Evolutionary conservation across 768 basidiomycete genomes (phyloP), one percentile per base, ranked within the genome.

Genomic region (Suillus occidentalis): DNA sequence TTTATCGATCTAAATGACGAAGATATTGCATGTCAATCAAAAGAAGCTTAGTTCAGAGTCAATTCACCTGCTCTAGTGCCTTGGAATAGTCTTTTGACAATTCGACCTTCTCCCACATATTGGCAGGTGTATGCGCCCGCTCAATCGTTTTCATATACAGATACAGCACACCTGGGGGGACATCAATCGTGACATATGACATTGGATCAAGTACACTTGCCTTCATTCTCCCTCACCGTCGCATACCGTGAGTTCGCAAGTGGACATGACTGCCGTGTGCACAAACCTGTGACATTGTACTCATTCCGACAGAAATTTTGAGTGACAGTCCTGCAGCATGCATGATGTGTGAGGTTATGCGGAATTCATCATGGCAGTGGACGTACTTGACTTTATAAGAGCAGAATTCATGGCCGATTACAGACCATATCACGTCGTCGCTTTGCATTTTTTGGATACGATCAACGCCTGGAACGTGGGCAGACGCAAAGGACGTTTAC

Each of bases 261-360:
- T 0, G 97, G 97, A 80, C 97, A 99, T 57, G 95, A 95, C 72
- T 96, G 94, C 63, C 96, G 83, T 73, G 87, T 94, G 78, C 97
- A 99, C 69, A 99, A 84, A 25, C 97, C 97, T 13, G 96, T 96
- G 34, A 98, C 90, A 77, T 99, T 99, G 83, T 97, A 98, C 80
- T 97, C 95, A 77, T 99, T 99, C 62, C 96, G 84, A 79, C 97
- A 99, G 80, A 99, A 99, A 75, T 97, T 98, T 78, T 99, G 97
- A 2, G 95, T 97, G 2, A 88, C 82, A 1, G 97, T 97, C 78
- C 95, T 97, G 75, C 25, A 52, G 9, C 16, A 14, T 37, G 49
- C 18, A 65, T 66, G n/a, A 12, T 16, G 8, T 52, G 62, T 69
- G 63, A 66, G 36, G 20, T 61, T 70, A 39, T 20, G 59, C 34